Conservation (phyloP, 768 basidiomycete genomes). For the Candolleomyces aberdarensis region DNA sequence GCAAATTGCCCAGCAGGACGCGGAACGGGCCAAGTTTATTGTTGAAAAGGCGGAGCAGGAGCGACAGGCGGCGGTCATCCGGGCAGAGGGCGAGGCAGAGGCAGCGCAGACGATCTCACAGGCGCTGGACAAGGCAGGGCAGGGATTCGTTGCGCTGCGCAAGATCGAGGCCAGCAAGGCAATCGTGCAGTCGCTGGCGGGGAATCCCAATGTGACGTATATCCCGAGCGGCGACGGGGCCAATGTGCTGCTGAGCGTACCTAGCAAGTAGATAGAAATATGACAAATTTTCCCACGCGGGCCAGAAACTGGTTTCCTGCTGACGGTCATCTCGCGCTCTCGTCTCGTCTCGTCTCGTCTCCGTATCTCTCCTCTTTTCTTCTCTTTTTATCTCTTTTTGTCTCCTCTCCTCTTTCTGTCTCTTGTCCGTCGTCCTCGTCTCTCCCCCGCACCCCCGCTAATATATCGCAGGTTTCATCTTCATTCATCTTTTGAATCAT, state of each 20-base stretch:
- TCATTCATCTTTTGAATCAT: constrained; percentile 60
- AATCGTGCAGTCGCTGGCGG: constrained; percentile 81
- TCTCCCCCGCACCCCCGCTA: constrained; percentile 5
- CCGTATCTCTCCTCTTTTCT: constrained; percentile 44
- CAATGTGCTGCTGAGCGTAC: constrained; percentile 82
- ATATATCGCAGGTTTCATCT: constrained; percentile 44
- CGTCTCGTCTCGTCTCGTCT: constrained; percentile 10
- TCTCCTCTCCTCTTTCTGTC: constrained; percentile 50
- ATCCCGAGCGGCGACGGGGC: constrained; percentile 64
- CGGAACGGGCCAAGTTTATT: constrained; percentile 97
- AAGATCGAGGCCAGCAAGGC: constrained; percentile 99
- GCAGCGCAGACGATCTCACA: constrained; percentile 91
- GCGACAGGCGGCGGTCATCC: constrained; percentile 95
- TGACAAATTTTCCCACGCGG: constrained; percentile 40
- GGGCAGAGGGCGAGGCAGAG: constrained; percentile 98
- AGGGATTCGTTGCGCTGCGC: constrained; percentile 91
- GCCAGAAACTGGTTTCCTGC: constrained; percentile 35
- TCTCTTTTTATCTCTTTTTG: constrained; percentile 41
- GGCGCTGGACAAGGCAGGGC: constrained; percentile 91
- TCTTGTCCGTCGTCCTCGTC: constrained; percentile 35
- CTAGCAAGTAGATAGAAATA: constrained; percentile 41
- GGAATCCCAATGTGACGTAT: constrained; percentile 85
- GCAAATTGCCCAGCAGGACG: constrained; percentile 99
- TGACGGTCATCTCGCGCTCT: constrained; percentile 39
- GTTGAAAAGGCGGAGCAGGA: constrained; percentile 99